These are phyloP conservation scores for Flaveria robusta DNA, from an alignment of 129 eudicot species.

Conservation along the genomic window DNA sequence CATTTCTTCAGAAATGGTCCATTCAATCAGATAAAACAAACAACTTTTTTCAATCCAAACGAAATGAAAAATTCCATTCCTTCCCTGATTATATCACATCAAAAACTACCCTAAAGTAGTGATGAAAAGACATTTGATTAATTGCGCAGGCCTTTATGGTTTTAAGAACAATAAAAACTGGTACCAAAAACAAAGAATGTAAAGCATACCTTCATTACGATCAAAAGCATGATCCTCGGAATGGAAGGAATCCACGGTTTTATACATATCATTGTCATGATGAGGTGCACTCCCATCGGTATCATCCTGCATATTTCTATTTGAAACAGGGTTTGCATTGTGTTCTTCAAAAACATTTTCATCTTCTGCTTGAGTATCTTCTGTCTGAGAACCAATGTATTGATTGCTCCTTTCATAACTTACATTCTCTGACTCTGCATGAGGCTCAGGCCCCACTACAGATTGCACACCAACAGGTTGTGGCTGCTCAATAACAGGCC, in stretches of 20 bases:
- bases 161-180: background rate
- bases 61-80: background rate
- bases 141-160: background rate
- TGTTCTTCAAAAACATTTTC: conserved; percentile 50
- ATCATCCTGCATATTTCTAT: conserved; percentile 50
- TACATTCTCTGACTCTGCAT: conserved; percentile 49
- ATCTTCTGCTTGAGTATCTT: conserved; percentile 56
- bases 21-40: background rate
- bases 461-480: conserved; percentile 42
- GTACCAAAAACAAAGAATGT: conserved; percentile 10
- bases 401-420: conserved; percentile 51
- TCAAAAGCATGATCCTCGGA: conserved; percentile 46
- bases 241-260: conserved; percentile 55
- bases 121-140: background rate
- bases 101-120: background rate
- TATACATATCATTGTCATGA: conserved; percentile 47
- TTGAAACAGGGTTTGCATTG: conserved; percentile 43
- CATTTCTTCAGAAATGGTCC: background rate
- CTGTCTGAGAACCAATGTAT: conserved; percentile 39
- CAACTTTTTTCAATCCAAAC: background rate
- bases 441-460: conserved; percentile 31
- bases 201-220: conserved; percentile 58
- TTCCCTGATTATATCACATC: background rate
- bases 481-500: conserved; percentile 78
- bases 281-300: conserved; percentile 51